Evolutionary conservation across 805 yeast genomes (phyloP).

Genomic region (Saccharomycopsis oosterbeekiorum): DNA sequence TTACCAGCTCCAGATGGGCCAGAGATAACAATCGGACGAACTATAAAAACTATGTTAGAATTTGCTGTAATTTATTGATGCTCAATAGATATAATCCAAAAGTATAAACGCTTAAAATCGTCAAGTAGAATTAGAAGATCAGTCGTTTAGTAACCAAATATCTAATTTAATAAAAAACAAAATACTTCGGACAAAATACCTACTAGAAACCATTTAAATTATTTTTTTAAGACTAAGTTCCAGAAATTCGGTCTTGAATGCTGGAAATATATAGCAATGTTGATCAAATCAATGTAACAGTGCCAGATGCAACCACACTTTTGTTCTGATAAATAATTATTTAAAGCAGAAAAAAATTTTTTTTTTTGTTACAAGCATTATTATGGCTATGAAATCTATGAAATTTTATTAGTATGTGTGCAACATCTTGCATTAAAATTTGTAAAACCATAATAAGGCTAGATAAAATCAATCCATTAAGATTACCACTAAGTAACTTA

Average conservation of each 20-base stretch:
- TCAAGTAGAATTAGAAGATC: background rate
- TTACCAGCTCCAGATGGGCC: conserved; percentile 98
- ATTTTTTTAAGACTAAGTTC: background rate
- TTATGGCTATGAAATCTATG: background rate
- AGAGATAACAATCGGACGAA: conserved; percentile 85
- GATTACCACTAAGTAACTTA: too few relatives aligned
- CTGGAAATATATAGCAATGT: background rate
- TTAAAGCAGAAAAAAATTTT: background rate
- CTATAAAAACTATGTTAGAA: conserved; percentile 19
- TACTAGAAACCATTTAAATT: background rate
- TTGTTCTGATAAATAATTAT: background rate
- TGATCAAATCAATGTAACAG: background rate
- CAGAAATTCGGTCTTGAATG: too few relatives aligned
- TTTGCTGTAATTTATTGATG: background rate
- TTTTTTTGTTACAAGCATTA: background rate
- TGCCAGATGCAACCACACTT: background rate
- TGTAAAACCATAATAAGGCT: too few relatives aligned
- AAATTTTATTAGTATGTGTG: background rate
- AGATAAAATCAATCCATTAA: too few relatives aligned
- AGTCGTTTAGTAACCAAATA: background rate
- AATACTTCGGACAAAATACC: background rate
- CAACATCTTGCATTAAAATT: background rate
- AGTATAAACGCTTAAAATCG: too few relatives aligned
- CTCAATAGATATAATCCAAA: too few relatives aligned
- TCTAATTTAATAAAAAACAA: background rate